Conservation (phyloP, 2,329 filamentous ascomycete genomes). For the Metarhizium brunneum region DNA sequence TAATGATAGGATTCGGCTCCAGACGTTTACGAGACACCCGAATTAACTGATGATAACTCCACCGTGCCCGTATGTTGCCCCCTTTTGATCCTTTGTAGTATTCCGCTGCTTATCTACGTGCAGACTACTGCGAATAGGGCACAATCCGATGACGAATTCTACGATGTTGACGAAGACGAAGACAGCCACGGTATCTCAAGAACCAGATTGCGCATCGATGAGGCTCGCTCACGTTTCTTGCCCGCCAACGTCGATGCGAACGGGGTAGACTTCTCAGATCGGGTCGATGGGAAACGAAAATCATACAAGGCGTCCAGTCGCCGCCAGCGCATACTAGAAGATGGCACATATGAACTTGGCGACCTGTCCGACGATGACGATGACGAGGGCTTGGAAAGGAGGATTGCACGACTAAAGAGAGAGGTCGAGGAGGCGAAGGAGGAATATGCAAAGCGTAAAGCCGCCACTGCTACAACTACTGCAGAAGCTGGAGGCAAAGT, state of each 20-base stretch:
- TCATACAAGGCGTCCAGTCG: conserved; percentile 71
- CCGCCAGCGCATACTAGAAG: conserved; percentile 51
- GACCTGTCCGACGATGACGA: conserved; percentile 70
- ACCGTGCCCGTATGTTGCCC: conserved; percentile 61
- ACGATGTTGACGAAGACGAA: conserved; percentile 57
- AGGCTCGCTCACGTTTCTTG: conserved; percentile 73
- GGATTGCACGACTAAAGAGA: conserved; percentile 70
- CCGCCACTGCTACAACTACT: conserved; percentile 26
- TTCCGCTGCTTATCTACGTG: conserved; percentile 13
- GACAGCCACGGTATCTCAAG: conserved; percentile 58
- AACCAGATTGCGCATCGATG: conserved; percentile 63
- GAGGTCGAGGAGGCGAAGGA: conserved; percentile 70
- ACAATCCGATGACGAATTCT: conserved; percentile 53
- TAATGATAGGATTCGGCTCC: conserved; percentile 68
- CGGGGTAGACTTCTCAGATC: conserved; percentile 82
- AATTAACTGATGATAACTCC: conserved; percentile 81
- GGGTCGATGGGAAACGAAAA: conserved; percentile 71
- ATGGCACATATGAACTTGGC: conserved; percentile 58
- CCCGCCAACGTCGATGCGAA: conserved; percentile 66
- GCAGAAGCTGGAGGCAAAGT: conserved; percentile 39
- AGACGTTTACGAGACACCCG: conserved; percentile 94
- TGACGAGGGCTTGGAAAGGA: conserved; percentile 66
- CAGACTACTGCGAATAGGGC: conserved; percentile 48
- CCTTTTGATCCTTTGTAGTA: background rate
- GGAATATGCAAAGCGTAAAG: conserved; percentile 47